Evolutionary conservation across 2,329 filamentous ascomycete genomes (phyloP).

Genomic region (Fusarium tupiense): DNA sequence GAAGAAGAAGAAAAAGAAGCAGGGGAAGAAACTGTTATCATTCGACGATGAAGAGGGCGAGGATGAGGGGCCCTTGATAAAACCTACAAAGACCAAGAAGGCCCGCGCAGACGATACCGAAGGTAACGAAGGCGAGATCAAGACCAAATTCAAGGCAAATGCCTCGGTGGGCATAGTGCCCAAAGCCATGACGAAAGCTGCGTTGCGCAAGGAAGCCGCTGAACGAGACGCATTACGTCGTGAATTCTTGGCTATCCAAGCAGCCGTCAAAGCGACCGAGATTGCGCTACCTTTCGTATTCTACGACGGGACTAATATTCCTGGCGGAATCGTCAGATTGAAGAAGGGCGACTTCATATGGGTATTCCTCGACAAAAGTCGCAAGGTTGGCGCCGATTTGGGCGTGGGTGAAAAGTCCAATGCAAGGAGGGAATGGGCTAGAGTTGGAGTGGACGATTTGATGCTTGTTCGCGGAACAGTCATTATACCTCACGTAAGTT

Average conservation of each 20-base stretch:
- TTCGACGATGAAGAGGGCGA: slow-evolving; percentile 77
- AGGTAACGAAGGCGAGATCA: slow-evolving; percentile 28
- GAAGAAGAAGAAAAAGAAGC: slow-evolving; percentile 56
- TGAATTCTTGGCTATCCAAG: slow-evolving; percentile 86
- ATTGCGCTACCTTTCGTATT: slow-evolving; percentile 95
- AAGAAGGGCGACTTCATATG: slow-evolving; percentile 95
- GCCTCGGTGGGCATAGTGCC: slow-evolving; percentile 71
- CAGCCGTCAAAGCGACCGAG: slow-evolving; percentile 87
- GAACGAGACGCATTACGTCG: slow-evolving; percentile 80
- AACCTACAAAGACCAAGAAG: slow-evolving; percentile 48
- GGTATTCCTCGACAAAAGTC: slow-evolving; percentile 90
- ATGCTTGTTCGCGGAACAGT: slow-evolving; percentile 91
- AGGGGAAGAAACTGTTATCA: slow-evolving; percentile 61
- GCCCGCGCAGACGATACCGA: slow-evolving; percentile 48
- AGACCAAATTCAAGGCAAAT: slow-evolving; percentile 69
- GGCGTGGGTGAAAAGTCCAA: slow-evolving; percentile 77
- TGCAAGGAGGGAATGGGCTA: slow-evolving; percentile 83
- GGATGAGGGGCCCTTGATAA: slow-evolving; percentile 54
- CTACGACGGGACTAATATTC: slow-evolving; percentile 92
- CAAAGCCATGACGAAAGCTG: slow-evolving; percentile 75
- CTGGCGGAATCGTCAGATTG: slow-evolving; percentile 83
- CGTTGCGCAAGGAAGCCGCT: slow-evolving; percentile 80
- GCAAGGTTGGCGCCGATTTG: slow-evolving; percentile 87
- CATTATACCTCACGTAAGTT: slow-evolving; percentile 91
- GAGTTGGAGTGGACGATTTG: slow-evolving; percentile 93